A percentile compares a stretch with the other conserved stretches of the same genome.
phyloP scores from a whole-genome alignment of 192 early-diverging fungal genomes.

The Coemansia biformis region DNA sequence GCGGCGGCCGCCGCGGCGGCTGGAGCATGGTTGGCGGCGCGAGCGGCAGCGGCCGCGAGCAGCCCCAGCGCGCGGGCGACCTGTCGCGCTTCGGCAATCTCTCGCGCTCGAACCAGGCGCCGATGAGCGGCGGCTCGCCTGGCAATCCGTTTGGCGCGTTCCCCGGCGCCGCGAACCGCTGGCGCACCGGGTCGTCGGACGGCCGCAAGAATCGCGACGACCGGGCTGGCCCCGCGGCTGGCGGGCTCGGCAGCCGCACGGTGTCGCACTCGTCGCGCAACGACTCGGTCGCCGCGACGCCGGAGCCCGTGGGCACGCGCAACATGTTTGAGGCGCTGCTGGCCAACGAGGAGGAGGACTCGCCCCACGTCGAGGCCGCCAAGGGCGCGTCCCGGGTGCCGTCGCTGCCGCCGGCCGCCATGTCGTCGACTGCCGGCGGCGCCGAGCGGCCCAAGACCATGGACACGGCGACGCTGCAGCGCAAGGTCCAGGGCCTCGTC shows the following conservation, averaged over 20 bases:
- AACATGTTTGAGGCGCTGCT: slow-evolving; percentile 47
- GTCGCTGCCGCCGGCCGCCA: slow-evolving; percentile 5
- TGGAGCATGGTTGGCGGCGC: slow-evolving; percentile 65
- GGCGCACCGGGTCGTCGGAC: slow-evolving; percentile 38
- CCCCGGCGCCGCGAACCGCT: slow-evolving; percentile 50
- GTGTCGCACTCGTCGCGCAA: slow-evolving; percentile 40
- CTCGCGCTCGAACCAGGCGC: slow-evolving; percentile 50
- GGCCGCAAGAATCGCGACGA: slow-evolving; percentile 39
- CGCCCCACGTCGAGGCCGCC: slow-evolving; percentile 31
- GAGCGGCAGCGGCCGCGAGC: slow-evolving; percentile 57
- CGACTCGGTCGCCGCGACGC: slow-evolving; percentile 47
- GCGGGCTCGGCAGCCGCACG: slow-evolving; percentile 42
- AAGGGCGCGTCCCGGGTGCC: slow-evolving; percentile 25
- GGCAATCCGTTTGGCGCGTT: slow-evolving; percentile 36
- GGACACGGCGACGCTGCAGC: slow-evolving; percentile 49
- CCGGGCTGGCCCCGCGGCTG: slow-evolving; percentile 11
- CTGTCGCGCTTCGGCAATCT: slow-evolving; percentile 72
- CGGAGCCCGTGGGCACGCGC: slow-evolving; percentile 44
- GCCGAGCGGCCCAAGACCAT: slow-evolving; percentile 21
- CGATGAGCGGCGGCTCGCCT: slow-evolving; percentile 2
- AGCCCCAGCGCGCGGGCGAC: slow-evolving; percentile 62
- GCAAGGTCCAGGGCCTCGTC: slow-evolving; percentile 54
- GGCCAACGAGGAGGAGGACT: slow-evolving; percentile 43
- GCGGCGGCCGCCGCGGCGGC: slow-evolving; percentile 47
- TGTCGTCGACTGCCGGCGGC: slow-evolving; percentile 16